Percentiles rank a stretch among this genome's conserved stretches.
Conservation (phyloP, 2,329 filamentous ascomycete species). For the Epichloe festucae region DNA sequence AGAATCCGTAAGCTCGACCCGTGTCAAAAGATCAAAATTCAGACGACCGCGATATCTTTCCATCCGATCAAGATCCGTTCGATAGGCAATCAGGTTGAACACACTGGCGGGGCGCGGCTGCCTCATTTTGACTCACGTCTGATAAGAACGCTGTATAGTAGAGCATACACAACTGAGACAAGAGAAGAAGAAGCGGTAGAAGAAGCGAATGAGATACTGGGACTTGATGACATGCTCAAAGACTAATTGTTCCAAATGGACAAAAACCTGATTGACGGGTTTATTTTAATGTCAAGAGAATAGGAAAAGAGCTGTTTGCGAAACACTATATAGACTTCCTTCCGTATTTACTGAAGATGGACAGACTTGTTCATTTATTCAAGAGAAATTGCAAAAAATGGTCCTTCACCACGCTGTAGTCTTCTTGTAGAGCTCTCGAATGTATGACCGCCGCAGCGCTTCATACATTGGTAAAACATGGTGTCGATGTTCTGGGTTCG, state of each 20-base stretch:
- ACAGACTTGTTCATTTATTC: too few species aligned
- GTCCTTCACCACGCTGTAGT: slow-evolving; percentile 15
- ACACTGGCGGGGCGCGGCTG: not conserved
- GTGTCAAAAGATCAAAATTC: slow-evolving; percentile 18
- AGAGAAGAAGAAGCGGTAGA: too few species aligned
- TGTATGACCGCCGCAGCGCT: slow-evolving; percentile 27
- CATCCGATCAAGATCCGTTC: slow-evolving; percentile 20
- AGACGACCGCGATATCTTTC: slow-evolving; percentile 19
- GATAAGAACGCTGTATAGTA: not conserved
- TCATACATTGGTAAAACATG: slow-evolving; percentile 33
- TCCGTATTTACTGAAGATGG: too few species aligned
- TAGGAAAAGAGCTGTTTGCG: too few species aligned
- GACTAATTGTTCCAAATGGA: too few species aligned
- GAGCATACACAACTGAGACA: too few species aligned
- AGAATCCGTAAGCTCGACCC: slow-evolving; percentile 23
- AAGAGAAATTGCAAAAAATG: not conserved
- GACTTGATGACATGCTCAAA: too few species aligned
- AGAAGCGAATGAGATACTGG: too few species aligned
- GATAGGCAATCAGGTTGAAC: slow-evolving; percentile 5
- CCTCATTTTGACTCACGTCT: not conserved
- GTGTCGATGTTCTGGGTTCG: slow-evolving; percentile 19
- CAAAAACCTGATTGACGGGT: too few species aligned
- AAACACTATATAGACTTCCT: too few species aligned
- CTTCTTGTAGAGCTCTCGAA: slow-evolving; percentile 32
- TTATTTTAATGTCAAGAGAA: too few species aligned